phyloP scores from a whole-genome alignment of 2,329 filamentous ascomycete species.

The Neofusicoccum cordaticola region DNA sequence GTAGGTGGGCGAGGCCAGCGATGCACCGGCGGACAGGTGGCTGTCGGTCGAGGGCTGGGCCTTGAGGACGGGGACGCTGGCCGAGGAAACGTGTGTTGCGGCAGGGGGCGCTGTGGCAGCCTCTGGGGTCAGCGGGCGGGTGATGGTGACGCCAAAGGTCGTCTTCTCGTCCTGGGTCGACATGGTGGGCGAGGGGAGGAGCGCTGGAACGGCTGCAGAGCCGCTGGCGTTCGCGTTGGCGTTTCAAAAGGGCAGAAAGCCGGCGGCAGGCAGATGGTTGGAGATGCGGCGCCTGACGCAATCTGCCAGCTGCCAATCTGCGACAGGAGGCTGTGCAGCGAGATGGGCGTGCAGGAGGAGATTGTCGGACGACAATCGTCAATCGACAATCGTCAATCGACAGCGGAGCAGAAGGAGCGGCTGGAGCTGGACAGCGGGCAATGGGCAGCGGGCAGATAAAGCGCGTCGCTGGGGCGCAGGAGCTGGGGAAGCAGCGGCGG shows the following conservation, averaged over 20 bases:
- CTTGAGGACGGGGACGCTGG: not conserved
- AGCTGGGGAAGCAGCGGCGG: not conserved
- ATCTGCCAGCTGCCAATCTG: slow-evolving; percentile 3
- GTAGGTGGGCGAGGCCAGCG: slow-evolving; percentile 15
- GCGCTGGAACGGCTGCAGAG: not conserved
- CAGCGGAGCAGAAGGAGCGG: not conserved
- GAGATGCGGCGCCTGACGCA: not conserved
- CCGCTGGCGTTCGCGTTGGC: not conserved
- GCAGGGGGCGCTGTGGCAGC: not conserved
- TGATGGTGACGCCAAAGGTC: slow-evolving; percentile 18
- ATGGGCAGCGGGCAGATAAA: slow-evolving; percentile 1
- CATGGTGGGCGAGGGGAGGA: not conserved
- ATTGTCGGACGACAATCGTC: not conserved
- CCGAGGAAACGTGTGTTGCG: not conserved
- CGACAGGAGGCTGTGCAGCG: slow-evolving; percentile 5
- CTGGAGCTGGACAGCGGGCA: not conserved
- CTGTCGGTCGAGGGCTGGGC: slow-evolving; percentile 12
- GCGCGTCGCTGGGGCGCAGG: no score
- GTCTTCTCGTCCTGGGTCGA: slow-evolving; percentile 14
- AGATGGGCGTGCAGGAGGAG: not conserved
- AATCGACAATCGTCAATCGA: not conserved
- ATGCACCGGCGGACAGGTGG: not conserved
- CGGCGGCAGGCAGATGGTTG: slow-evolving; percentile 3
- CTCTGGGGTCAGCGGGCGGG: slow-evolving; percentile 10
- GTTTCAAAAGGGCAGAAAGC: not conserved